Evolutionary conservation across 768 basidiomycete species (phyloP).

Genomic region (Ramaria rubella): DNA sequence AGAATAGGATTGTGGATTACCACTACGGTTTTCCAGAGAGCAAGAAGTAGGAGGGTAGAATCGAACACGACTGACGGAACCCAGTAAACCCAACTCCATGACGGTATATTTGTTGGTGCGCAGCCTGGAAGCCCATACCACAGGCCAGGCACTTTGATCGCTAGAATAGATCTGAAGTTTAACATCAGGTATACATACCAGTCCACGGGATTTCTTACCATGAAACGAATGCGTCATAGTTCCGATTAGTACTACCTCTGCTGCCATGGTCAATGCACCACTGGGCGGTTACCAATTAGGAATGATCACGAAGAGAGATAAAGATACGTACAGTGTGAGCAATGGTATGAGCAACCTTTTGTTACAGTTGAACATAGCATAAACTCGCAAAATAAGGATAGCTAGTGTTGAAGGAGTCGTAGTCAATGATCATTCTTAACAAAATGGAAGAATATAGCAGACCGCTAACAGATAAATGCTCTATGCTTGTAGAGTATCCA

Average conservation of each 20-base stretch:
- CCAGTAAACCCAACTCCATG: constrained; percentile 1
- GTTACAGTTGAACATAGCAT: constrained; percentile 3
- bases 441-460: not conserved
- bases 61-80: not conserved
- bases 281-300: not conserved
- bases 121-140: not conserved
- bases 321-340: not conserved
- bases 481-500: not conserved
- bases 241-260: not conserved
- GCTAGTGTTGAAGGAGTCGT: not conserved
- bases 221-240: not conserved
- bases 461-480: not conserved
- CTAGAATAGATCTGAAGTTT: too few relatives aligned
- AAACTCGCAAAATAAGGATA: not conserved
- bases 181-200: too few relatives aligned
- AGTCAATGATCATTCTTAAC: not conserved
- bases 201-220: too few relatives aligned
- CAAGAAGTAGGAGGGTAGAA: not conserved
- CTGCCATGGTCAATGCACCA: not conserved
- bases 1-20: not conserved
- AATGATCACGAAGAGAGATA: not conserved
- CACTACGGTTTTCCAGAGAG: not conserved
- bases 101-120: not conserved
- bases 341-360: not conserved
- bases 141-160: too few relatives aligned